phyloP scores from a whole-genome alignment of 345 rosid genomes.

The Eucalyptus cloeziana region DNA sequence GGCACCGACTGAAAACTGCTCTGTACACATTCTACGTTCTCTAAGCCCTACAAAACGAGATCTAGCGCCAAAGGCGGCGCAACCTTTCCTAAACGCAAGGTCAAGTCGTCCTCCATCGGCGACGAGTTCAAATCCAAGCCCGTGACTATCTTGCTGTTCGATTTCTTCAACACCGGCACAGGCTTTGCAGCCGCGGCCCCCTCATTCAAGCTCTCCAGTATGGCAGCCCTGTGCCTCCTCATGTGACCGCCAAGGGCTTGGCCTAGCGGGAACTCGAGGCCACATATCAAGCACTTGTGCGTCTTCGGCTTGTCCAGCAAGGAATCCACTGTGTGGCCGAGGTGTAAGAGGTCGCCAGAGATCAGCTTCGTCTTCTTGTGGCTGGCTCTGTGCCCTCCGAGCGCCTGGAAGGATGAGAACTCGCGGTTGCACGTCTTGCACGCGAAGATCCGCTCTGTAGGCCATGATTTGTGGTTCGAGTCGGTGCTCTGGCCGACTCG shows the following conservation, averaged over 20 bases:
- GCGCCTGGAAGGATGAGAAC: constrained; percentile 78
- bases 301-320: constrained; percentile 46
- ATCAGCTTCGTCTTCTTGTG: constrained; percentile 51
- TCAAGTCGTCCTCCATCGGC: constrained; percentile 54
- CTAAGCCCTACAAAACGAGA: background rate
- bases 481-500: constrained; percentile 23
- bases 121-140: constrained; percentile 63
- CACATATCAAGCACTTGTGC: constrained; percentile 84
- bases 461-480: background rate
- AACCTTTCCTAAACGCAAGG: constrained; percentile 37
- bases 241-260: constrained; percentile 97
- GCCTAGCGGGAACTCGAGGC: constrained; percentile 67
- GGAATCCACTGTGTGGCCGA: background rate
- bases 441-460: constrained; percentile 22
- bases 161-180: constrained; percentile 47
- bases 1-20: background rate
- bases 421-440: constrained; percentile 82
- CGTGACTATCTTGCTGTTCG: constrained; percentile 26
- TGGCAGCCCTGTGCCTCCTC: constrained; percentile 56
- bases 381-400: constrained; percentile 94
- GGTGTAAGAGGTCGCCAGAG: background rate
- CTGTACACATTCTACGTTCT: background rate
- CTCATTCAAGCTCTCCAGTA: background rate
- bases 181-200: background rate
- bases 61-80: background rate